These are phyloP conservation scores for Zea mays DNA, from an alignment of 176 grass and related monocot species.

Conservation along the genomic window DNA sequence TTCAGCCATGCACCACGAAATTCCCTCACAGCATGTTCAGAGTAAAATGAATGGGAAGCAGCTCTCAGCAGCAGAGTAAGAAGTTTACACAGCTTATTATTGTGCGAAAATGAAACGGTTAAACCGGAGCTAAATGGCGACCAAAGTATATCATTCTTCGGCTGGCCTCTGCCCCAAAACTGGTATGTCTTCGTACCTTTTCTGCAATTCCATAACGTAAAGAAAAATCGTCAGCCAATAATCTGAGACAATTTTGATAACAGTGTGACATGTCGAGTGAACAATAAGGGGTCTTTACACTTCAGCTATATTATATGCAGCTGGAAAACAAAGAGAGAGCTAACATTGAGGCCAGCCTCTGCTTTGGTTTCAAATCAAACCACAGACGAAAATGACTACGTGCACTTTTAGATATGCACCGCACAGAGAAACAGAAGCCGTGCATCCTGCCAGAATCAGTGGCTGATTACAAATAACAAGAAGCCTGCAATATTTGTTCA, in stretches of 20 bases:
- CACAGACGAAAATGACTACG: not conserved
- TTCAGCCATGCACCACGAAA: conserved; percentile 14
- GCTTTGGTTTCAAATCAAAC: no score
- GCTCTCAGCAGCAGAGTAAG: conserved; percentile 8
- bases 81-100: conserved; percentile 49
- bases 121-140: not conserved
- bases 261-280: not conserved
- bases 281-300: not conserved
- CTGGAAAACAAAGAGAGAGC: not conserved
- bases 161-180: conserved; percentile 75
- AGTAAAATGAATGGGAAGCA: conserved; percentile 24
- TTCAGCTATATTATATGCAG: not conserved
- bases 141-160: conserved; percentile 54
- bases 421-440: not conserved
- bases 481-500: not conserved
- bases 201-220: conserved; percentile 46
- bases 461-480: not conserved
- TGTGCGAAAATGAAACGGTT: conserved; percentile 32
- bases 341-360: not conserved
- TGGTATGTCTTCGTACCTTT: conserved; percentile 80
- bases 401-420: not conserved
- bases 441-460: not conserved
- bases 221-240: conserved; percentile 6
- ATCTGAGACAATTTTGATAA: conserved; percentile 2
- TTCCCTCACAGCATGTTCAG: not conserved